Evolutionary conservation across 805 yeast genomes (phyloP), one percentile per base, ranked within the genome.

Genomic region (Candida ascalaphidarum): DNA sequence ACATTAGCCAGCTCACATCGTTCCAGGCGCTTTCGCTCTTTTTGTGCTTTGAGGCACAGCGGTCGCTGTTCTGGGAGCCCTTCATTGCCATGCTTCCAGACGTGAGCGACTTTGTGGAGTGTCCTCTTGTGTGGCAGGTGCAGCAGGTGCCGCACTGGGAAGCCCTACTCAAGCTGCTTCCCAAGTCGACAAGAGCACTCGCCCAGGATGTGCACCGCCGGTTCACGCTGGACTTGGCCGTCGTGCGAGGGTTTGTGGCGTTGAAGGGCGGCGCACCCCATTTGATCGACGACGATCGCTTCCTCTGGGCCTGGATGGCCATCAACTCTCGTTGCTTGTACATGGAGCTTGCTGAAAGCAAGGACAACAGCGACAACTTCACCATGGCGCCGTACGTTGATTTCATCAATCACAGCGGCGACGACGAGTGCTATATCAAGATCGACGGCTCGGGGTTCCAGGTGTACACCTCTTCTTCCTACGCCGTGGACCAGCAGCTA

Each of bases 341-440:
- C 49, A 77, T 79, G 77, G 66, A 70, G 3, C 53, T 83, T 2
- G 77, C 81, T 1, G 63, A 68, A 26, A 65, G 68, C 20, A 65
- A 68, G 32, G 55, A 61, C 11, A 46, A 48, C 3, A 69, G 58
- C 15, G 84, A 80, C 39, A 80, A 82, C 48, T 77, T 89, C 58
- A 84, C 97, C 2, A 58, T 89, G 72, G 96, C 89, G 0, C 98
- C 98, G 0, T 78, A 63, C 37, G 86, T 88, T 14, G 98, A 89
- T 56, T 81, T 83, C 48, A 58, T 89, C 28, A 92, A 89, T 53
- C 97, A 89, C 52, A 61, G 56, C 17, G 41, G 59, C 21, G 64
- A 66, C 4, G 70, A 65, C 23, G 77, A 73, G 36, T 73, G 84
- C 37, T 57, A 51, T 14, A 65, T 78, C 28, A 46, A 63, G 36